Evolutionary conservation across 768 basidiomycete species (phyloP).

Genomic region (Lactarius sp.): DNA sequence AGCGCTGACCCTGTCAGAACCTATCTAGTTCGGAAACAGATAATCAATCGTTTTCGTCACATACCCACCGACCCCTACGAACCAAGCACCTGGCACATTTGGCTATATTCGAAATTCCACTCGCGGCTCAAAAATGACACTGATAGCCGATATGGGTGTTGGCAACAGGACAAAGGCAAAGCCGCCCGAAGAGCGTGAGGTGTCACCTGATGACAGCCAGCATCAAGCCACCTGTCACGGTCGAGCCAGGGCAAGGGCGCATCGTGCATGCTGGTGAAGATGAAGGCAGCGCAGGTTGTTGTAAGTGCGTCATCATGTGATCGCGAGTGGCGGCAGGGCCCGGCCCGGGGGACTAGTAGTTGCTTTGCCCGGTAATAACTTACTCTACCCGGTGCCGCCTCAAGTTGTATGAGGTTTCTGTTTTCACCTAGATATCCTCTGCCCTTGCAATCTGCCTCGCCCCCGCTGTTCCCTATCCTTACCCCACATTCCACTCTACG

Average conservation of each 20-base stretch:
- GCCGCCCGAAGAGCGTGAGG: not conserved
- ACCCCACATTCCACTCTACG: too few relatives aligned
- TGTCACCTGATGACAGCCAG: constrained; percentile 13
- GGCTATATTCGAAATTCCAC: constrained; percentile 69
- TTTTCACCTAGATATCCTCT: too few relatives aligned
- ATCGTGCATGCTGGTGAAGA: constrained; percentile 39
- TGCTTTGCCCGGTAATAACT: too few relatives aligned
- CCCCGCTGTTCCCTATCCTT: not conserved
- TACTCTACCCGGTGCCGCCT: too few relatives aligned
- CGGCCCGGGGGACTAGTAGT: too few relatives aligned
- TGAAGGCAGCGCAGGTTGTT: constrained; percentile 55
- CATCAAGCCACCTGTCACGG: constrained; percentile 12
- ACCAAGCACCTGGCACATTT: constrained; percentile 77
- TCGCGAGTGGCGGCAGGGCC: constrained; percentile 17
- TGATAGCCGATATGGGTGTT: not conserved
- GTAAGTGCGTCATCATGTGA: constrained; percentile 86
- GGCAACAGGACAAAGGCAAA: constrained; percentile 20
- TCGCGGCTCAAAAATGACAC: constrained; percentile 26
- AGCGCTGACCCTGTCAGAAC: constrained; percentile 28
- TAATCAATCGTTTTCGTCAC: not conserved
- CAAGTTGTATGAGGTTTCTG: too few relatives aligned
- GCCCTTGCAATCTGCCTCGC: not conserved
- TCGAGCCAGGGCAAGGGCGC: constrained; percentile 23
- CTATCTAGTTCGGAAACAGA: not conserved
- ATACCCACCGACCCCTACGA: not conserved